Base-by-base conservation (phyloP, 352 stramenopile species). In the Pythium rishiriense region DNA sequence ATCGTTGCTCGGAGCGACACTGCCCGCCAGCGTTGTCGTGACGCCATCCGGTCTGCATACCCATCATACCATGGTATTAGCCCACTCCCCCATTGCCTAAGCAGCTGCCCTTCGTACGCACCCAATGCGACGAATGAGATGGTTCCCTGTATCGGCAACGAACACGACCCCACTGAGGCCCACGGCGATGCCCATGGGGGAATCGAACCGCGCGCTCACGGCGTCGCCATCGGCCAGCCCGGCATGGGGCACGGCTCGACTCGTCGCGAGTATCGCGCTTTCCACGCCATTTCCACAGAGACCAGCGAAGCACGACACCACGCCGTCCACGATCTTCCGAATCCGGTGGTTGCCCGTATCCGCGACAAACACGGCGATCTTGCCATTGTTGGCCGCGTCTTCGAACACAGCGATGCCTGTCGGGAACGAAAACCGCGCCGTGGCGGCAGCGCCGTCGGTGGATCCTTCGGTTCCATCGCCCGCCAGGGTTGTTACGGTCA, bases 131-230 rank as follows among this genome's bases (percentile, higher is more conserved):
- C 97, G 80, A 29, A 99, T 85, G 4, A 98, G 68, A 64, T 98
- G 90, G 64, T 99, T 99, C 35, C 97, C 94, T 9, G 93, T 98
- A 65, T 99, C 97, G 0, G 96, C 96, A 3, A 99, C 94, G 49
- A 97, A 98, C 10, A 98, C 78, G 49, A 89, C 51, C 26, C 94
- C 94, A 33, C 86, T 71, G 21, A 72, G 52, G 66, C 88, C 85
- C 1, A 95, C 81, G 8, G 81, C 80, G 3, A 99, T 80, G 22
- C 96, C 95, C 69, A 90, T 91, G 1, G 96, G 97, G 14, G 81
- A 91, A 69, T 99, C 90, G 56, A 98, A 98, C 25, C 92, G 79
- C 2, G 96, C 82, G 19, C 82, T 78, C 11, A 66, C 62, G 3
- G 76, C 63, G 47, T 78, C 69, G 1, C 96, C 96, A 72, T 99